Base-by-base conservation (phyloP, 225 moss, liverwort and hornwort species). In the Lunularia cruciata region DNA sequence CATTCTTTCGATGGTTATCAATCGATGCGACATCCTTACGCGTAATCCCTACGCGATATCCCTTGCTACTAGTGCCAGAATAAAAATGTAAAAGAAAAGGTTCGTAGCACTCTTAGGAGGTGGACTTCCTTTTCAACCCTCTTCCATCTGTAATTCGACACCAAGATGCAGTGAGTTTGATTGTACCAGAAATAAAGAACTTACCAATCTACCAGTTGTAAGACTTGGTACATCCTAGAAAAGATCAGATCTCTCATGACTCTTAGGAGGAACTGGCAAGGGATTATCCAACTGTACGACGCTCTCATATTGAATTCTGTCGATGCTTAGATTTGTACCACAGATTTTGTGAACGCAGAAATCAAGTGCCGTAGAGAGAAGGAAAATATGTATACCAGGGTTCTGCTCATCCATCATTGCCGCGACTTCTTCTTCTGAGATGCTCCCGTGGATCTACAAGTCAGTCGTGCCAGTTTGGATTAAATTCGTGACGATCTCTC, bases 71-170 rank as follows among this genome's bases (percentile, higher is more conserved):
- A n/a, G n/a, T n/a, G n/a, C n/a, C n/a, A n/a, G n/a, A n/a, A n/a
- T n/a, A n/a, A n/a, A n/a, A n/a, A n/a, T n/a, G n/a, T n/a, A n/a
- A n/a, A n/a, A n/a, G n/a, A n/a, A n/a, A n/a, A n/a, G n/a, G n/a
- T n/a, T n/a, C n/a, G n/a, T n/a, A n/a, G n/a, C n/a, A 47, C 47
- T 3, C 6, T 28, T 15, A 27, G 20, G 65, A 68, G 2, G 53
- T 32, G 14, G 69, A 69, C 31, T 69, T 69, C 20, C 69, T 56
- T 56, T 69, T 69, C 40, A 69, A 16, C 5, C 69, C 69, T 57
- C 69, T 27, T 27, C 27, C 5, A 18, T 56, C 54, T 37, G 8
- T 18, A n/a, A 5, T 12, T 51, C n/a, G n/a, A n/a, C n/a, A 19
- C 12, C 49, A 51, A 51, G 49, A 12, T 12, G n/a, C 49, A 51